phyloP scores from a whole-genome alignment of 305 asterid species.

The Fraxinus sp. region DNA sequence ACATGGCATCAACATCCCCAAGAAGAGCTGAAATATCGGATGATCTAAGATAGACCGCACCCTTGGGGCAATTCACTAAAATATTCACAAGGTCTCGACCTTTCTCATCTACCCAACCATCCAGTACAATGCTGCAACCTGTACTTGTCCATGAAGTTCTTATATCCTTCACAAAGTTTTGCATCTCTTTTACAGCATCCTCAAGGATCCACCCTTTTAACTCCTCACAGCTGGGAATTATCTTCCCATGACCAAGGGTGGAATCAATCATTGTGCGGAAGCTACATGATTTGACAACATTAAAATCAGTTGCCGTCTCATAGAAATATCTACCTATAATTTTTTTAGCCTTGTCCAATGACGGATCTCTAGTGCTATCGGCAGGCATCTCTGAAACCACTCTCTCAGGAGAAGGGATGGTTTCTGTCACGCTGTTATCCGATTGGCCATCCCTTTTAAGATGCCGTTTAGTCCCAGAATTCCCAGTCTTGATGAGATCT shows the following conservation, averaged over 20 bases:
- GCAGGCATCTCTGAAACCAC: slow-evolving; percentile 3
- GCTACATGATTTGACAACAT: slow-evolving; percentile 33
- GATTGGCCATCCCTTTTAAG: slow-evolving; percentile 4
- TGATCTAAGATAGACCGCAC: slow-evolving; percentile 52
- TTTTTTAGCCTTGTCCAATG: slow-evolving; percentile 31
- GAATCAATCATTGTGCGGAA: slow-evolving; percentile 40
- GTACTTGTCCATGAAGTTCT: slow-evolving; percentile 53
- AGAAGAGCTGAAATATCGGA: slow-evolving; percentile 41
- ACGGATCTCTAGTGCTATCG: slow-evolving; percentile 16
- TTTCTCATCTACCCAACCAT: slow-evolving; percentile 55
- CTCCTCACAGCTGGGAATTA: slow-evolving; percentile 49
- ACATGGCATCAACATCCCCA: slow-evolving; percentile 38
- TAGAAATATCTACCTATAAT: slow-evolving; percentile 48
- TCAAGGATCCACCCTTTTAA: slow-evolving; percentile 56
- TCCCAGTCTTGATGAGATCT: slow-evolving; percentile 12
- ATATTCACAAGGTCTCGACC: slow-evolving; percentile 47
- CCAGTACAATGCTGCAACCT: slow-evolving; percentile 67
- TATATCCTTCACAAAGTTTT: slow-evolving; percentile 27
- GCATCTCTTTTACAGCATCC: slow-evolving; percentile 46
- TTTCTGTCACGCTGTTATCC: background rate
- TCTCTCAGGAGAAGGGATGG: background rate
- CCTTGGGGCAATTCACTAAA: slow-evolving; percentile 56
- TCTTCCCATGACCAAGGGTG: slow-evolving; percentile 19
- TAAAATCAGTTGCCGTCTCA: slow-evolving; percentile 46
- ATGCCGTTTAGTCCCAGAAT: slow-evolving; percentile 6